Base-by-base conservation (phyloP, 768 basidiomycete species). In the Hypholoma fasciculare region DNA sequence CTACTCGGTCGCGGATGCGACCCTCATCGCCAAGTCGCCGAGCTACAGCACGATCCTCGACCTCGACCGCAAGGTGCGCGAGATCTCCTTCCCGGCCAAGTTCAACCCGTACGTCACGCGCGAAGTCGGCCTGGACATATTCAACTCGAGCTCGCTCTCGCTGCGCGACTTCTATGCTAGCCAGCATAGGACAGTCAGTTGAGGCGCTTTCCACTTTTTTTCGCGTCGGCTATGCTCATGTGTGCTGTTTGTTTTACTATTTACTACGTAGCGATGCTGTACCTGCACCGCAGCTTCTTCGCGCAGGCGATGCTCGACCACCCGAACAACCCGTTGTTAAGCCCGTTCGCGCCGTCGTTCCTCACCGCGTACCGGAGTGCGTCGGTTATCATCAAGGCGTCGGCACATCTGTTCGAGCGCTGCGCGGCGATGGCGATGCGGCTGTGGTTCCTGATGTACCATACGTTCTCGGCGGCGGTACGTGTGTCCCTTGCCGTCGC, bases 131-230 rank as follows among this genome's bases (percentile, higher is more conserved):
- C 76, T 76, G 26, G 77, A 78, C 34, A 74, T 78, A 48, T 82
- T 79, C 61, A 74, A 78, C 60, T 80, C 80, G 1, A 78, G 79
- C 51, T 77, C 79, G n/a, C 65, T 80, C 23, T 79, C 81, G 44
- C 67, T 85, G 59, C 74, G 80, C 43, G 82, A 78, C 16, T 83
- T 82, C 59, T 82, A 84, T 67, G 78, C 81, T 3, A 82, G 82
- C 43, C 82, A 85, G 62, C 78, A 82, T 70, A 73, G 83, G 7
- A 82, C 82, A 61, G 82, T 85, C 62, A 82, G 83, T 86, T 60
- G 30, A 65, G 73, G 80, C 82, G 44, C 16, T 34, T 39, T 37
- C 30, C 42, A 36, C 13, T 53, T 48, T 26, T 49, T 40, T 20
- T 49, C 49, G 17, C 9, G 14, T 8, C 34, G 12, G 13, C 0